Evolutionary conservation across 768 basidiomycete genomes (phyloP).

Genomic region (Postia placenta): DNA sequence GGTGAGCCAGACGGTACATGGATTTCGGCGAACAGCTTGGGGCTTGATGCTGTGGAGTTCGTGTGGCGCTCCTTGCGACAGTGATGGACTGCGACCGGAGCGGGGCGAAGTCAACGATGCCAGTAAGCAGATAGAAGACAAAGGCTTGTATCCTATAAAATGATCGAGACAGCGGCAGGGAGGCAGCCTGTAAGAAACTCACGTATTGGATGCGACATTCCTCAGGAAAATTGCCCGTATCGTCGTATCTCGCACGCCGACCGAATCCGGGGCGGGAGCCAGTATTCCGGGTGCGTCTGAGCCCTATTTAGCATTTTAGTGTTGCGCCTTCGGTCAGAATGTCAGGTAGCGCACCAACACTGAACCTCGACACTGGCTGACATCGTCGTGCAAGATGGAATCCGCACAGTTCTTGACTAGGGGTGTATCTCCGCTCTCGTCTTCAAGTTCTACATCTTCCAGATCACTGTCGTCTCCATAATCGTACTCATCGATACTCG

Average conservation of each 20-base stretch:
- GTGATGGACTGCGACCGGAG: slow-evolving; percentile 6
- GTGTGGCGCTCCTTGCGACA: neutral
- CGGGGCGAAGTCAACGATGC: slow-evolving; percentile 11
- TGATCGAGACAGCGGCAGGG: neutral
- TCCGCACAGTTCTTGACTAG: neutral
- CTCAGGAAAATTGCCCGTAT: neutral
- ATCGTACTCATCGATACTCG: slow-evolving; percentile 19
- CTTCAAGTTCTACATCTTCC: slow-evolving; percentile 18
- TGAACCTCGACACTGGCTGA: no score
- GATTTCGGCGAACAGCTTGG: slow-evolving; percentile 35
- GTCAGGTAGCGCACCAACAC: no score
- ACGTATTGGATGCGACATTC: slow-evolving; percentile 7
- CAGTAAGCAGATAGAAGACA: slow-evolving; percentile 14
- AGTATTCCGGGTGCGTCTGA: no score
- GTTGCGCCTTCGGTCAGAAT: no score
- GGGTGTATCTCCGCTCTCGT: neutral
- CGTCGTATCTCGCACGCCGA: neutral
- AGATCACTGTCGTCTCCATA: slow-evolving; percentile 31
- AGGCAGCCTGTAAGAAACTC: neutral
- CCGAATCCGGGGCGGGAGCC: no score
- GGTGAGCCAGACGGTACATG: slow-evolving; percentile 36
- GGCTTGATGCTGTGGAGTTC: no score
- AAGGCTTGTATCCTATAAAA: slow-evolving; percentile 13
- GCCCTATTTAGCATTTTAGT: no score
- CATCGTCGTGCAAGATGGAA: no score